A percentile compares a stretch with the other conserved stretches of the same genome.
Evolutionary conservation across 352 stramenopile species (phyloP).

Genomic region (Phytophthora agathidicida): DNA sequence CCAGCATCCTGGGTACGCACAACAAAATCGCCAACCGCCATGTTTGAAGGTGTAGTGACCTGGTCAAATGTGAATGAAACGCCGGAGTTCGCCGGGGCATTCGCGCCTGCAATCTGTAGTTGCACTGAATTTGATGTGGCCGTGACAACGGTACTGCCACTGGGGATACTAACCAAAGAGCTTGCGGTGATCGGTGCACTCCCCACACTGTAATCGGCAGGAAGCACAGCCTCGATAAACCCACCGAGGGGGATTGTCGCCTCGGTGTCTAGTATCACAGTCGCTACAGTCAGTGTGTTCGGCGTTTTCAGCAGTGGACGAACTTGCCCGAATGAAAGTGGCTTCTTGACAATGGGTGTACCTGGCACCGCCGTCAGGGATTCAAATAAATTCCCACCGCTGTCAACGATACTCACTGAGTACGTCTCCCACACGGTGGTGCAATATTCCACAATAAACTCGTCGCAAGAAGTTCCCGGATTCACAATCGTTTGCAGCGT

Average conservation of each 20-base stretch:
- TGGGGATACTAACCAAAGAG: conserved; percentile 38
- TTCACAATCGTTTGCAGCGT: conserved; percentile 57
- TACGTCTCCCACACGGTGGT: conserved; percentile 46
- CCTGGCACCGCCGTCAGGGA: conserved; percentile 44
- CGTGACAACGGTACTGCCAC: conserved; percentile 35
- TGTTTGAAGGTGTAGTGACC: conserved; percentile 56
- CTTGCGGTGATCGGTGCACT: conserved; percentile 29
- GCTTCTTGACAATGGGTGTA: conserved; percentile 72
- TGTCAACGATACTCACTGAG: conserved; percentile 46
- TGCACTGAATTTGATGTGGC: conserved; percentile 34
- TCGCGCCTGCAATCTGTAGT: conserved; percentile 40
- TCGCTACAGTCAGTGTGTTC: conserved; percentile 42
- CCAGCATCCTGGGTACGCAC: conserved; percentile 53
- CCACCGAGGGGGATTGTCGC: conserved; percentile 46
- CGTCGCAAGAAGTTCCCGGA: conserved; percentile 55
- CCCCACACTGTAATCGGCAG: conserved; percentile 42
- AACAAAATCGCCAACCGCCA: conserved; percentile 51
- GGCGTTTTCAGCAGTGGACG: conserved; percentile 46
- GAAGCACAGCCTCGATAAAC: conserved; percentile 59
- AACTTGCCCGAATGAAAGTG: conserved; percentile 53
- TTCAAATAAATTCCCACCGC: conserved; percentile 48
- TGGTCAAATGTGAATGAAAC: conserved; percentile 52
- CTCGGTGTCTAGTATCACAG: conserved; percentile 47
- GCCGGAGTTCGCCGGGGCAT: conserved; percentile 25
- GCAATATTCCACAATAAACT: conserved; percentile 70